Percentiles rank a stretch among this genome's conserved stretches.
These are phyloP conservation scores for Cucumis sativus DNA, from an alignment of 306 rosid genomes.

Conservation along the genomic window Cucumber_9930_V3 NC_026660.2:5393001-5393500, in stretches of 20 bases:
- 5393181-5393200: not conserved
- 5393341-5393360: not conserved
- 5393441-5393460: not conserved
- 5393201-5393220: not conserved
- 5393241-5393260: not conserved
- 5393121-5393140: not conserved
- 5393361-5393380: not conserved
- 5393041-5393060: not conserved
- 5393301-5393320: too few species aligned
- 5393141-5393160: not conserved
- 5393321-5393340: too few species aligned
- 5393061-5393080: not conserved
- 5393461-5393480: not conserved
- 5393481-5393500: not conserved
- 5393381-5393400: not conserved
- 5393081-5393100: not conserved
- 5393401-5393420: too few species aligned
- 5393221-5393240: not conserved
- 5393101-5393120: not conserved
- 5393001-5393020: not conserved
- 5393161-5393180: not conserved
- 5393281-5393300: too few species aligned
- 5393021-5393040: not conserved
- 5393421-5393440: not conserved
- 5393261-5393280: too few species aligned